Evolutionary conservation across 768 basidiomycete species (phyloP).

Genomic region (Glaciozyma martinii): DNA sequence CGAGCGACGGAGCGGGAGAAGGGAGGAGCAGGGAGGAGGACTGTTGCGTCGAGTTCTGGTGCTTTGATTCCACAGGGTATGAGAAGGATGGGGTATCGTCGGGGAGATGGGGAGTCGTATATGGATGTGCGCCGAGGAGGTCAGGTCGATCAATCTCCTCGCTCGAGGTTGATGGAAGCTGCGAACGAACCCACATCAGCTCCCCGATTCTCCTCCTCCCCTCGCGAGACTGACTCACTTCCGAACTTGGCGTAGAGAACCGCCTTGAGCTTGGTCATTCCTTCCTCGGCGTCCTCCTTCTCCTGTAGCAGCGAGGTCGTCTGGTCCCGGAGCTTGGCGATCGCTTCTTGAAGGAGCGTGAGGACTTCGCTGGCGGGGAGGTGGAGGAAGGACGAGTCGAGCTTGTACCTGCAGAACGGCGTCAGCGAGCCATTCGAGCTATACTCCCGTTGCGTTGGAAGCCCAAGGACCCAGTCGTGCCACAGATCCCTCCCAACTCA

Average conservation of each 20-base stretch:
- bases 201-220: too few relatives aligned
- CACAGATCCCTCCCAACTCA: too few relatives aligned
- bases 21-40: too few relatives aligned
- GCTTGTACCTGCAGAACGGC: conserved; percentile 38
- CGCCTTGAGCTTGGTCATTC: conserved; percentile 24
- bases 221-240: conserved; percentile 10
- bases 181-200: background rate
- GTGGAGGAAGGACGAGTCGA: conserved; percentile 42
- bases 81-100: too few relatives aligned
- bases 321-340: conserved; percentile 7
- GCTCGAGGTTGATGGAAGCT: conserved; percentile 32
- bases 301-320: conserved; percentile 14
- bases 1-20: too few relatives aligned
- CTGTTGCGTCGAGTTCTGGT: background rate
- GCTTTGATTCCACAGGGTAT: background rate
- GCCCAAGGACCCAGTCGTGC: too few relatives aligned
- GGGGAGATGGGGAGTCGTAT: background rate
- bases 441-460: too few relatives aligned
- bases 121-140: too few relatives aligned
- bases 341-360: conserved; percentile 8
- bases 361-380: conserved; percentile 37
- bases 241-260: conserved; percentile 30
- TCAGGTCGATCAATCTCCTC: background rate
- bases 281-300: conserved; percentile 5
- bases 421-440: background rate